These are phyloP conservation scores for Aegle marmelos DNA, from an alignment of 345 rosid genomes.

Conservation along the genomic window DNA sequence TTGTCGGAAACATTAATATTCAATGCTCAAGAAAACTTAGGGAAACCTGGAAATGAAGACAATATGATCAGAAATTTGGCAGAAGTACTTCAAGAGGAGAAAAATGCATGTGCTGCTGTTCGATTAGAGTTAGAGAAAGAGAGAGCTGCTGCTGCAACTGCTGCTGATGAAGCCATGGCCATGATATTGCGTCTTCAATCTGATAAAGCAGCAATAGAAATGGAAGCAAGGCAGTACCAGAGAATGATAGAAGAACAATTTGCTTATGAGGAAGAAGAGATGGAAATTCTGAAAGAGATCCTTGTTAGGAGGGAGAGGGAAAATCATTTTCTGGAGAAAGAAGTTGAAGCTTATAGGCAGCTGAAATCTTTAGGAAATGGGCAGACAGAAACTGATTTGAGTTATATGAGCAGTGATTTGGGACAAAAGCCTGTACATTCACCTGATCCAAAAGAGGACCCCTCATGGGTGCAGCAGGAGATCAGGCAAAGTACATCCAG, in stretches of 20 bases:
- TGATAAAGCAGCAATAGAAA: constrained; percentile 75
- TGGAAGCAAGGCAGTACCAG: constrained; percentile 85
- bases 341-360: constrained; percentile 66
- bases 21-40: constrained; percentile 12
- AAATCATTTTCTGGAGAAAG: constrained; percentile 72
- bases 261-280: constrained; percentile 83
- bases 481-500: constrained; percentile 12
- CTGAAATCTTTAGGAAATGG: constrained; percentile 35
- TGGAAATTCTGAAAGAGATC: constrained; percentile 80
- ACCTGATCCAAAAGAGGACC: constrained; percentile 22
- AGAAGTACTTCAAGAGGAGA: constrained; percentile 55
- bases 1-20: constrained; percentile 20
- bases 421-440: constrained; percentile 16
- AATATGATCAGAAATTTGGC: constrained; percentile 41
- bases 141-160: constrained; percentile 77
- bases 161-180: constrained; percentile 93
- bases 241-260: constrained; percentile 86
- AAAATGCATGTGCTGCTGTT: constrained; percentile 42
- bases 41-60: constrained; percentile 19
- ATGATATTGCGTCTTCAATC: constrained; percentile 81
- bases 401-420: constrained; percentile 9
- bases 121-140: constrained; percentile 70
- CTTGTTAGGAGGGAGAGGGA: constrained; percentile 71
- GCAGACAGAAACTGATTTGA: constrained; percentile 19
- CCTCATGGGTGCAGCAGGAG: constrained; percentile 7